Conservation (phyloP, 1,139 yeast species). For the Kodamaea plutei region DNA sequence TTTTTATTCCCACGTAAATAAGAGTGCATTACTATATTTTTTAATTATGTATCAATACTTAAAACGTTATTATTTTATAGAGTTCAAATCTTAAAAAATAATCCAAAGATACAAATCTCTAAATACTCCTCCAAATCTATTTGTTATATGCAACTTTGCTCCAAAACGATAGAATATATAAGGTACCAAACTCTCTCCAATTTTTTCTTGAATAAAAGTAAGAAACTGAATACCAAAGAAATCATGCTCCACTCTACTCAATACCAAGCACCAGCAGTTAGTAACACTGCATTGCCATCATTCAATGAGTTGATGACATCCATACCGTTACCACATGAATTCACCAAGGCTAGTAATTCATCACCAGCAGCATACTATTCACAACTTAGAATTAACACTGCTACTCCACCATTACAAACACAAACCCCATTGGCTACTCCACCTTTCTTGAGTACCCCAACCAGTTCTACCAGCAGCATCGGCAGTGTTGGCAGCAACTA, state of each 20-base stretch:
- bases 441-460: slow-evolving; percentile 5
- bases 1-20: neutral
- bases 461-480: slow-evolving; percentile 6
- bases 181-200: too few species aligned
- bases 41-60: too few species aligned
- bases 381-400: slow-evolving; percentile 3
- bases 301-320: slow-evolving; percentile 36
- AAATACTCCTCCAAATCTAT: too few species aligned
- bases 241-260: too few species aligned
- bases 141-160: too few species aligned
- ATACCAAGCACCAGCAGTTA: too few species aligned
- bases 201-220: too few species aligned
- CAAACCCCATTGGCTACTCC: slow-evolving; percentile 7
- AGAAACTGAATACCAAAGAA: too few species aligned
- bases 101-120: neutral
- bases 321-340: slow-evolving; percentile 32
- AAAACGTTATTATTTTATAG: too few species aligned
- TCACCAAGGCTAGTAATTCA: slow-evolving; percentile 6
- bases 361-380: neutral
- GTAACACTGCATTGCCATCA: slow-evolving; percentile 25
- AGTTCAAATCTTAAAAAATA: neutral
- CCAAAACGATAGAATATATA: too few species aligned
- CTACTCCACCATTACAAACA: slow-evolving; percentile 4
- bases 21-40: too few species aligned
- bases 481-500: slow-evolving; percentile 2